Percentiles rank a stretch among this genome's conserved stretches.
These are phyloP conservation scores for Isoetes taiwanensis DNA, from an alignment of 75 land plant species.

Conservation along the genomic window DNA sequence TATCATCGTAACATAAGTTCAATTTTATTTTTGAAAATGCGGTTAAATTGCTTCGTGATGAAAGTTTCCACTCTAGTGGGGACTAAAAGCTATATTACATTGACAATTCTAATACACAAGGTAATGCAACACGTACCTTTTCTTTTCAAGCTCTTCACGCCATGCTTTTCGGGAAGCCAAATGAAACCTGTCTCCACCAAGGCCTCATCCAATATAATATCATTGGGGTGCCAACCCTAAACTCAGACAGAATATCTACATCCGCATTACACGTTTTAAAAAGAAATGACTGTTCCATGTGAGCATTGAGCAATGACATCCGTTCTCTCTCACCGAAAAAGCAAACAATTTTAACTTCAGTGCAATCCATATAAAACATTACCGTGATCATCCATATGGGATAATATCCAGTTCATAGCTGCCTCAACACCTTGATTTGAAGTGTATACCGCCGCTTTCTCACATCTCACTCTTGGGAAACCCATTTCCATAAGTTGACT, in stretches of 20 bases:
- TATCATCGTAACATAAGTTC: no score
- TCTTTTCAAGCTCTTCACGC: slow-evolving; percentile 80
- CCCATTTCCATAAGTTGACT: slow-evolving; percentile 77
- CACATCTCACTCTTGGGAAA: slow-evolving; percentile 77
- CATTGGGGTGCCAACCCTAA: no score
- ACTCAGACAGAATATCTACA: no score
- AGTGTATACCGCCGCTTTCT: slow-evolving; percentile 88
- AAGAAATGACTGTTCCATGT: not conserved
- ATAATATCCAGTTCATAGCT: slow-evolving; percentile 86
- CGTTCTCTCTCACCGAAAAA: not conserved
- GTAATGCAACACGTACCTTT: slow-evolving; percentile 30
- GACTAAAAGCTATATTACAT: no score
- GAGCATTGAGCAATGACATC: not conserved
- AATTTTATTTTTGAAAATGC: no score
- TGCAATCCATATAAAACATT: not conserved
- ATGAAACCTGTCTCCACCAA: slow-evolving; percentile 53
- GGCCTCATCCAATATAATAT: no score
- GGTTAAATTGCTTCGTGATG: no score
- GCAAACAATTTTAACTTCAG: not conserved
- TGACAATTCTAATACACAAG: not conserved
- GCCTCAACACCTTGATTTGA: slow-evolving; percentile 84
- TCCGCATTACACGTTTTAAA: not conserved
- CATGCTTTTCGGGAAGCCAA: slow-evolving; percentile 75
- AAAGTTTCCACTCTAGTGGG: no score
- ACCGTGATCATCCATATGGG: slow-evolving; percentile 99